Conservation (phyloP, 176 grass and related monocot species). For the Phyllostachys edulis region DNA sequence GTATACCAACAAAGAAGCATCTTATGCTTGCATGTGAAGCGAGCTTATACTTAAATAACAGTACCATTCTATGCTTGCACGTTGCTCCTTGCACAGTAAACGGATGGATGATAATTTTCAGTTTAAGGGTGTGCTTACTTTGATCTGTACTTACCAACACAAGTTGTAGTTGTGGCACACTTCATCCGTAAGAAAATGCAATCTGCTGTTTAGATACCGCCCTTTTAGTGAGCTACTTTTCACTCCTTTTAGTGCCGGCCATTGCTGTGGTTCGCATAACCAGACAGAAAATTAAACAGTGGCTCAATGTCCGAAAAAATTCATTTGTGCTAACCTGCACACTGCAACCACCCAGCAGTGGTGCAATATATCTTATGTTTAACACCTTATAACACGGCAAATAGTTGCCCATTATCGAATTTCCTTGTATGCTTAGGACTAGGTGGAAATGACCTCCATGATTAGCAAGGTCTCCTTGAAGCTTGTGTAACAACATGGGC, state of each 20-base stretch:
- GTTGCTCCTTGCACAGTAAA: neutral
- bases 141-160: neutral
- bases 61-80: neutral
- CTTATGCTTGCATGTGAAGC: neutral
- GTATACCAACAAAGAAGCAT: neutral
- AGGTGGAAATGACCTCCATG: neutral
- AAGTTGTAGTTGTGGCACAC: neutral
- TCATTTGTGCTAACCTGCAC: neutral
- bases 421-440: neutral
- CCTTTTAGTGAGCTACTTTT: neutral
- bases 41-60: neutral
- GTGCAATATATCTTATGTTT: neutral
- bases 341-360: neutral
- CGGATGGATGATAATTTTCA: neutral
- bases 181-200: neutral
- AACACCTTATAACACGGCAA: no score
- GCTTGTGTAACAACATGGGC: neutral
- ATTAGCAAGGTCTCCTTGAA: neutral
- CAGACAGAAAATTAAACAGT: neutral
- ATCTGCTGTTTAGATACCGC: neutral
- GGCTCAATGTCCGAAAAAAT: neutral
- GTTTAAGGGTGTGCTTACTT: neutral
- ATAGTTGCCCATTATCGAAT: neutral
- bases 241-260: neutral
- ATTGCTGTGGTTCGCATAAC: neutral